A percentile compares a stretch with the other conserved stretches of the same genome.
Evolutionary conservation across 2,329 filamentous ascomycete species (phyloP).

Genomic region (Apiospora aurea): DNA sequence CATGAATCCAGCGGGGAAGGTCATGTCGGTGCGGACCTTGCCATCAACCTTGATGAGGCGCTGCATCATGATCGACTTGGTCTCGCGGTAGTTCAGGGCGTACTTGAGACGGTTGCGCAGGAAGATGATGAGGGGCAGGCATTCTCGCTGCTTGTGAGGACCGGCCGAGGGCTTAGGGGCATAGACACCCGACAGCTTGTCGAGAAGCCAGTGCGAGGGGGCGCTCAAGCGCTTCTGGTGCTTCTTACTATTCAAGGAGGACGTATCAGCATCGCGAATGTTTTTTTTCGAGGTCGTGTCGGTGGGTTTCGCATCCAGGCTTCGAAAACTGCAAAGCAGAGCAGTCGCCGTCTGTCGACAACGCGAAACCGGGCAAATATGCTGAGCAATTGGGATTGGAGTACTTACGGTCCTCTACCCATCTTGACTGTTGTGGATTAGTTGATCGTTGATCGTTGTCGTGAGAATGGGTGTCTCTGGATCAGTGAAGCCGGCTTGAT

Average conservation of each 20-base stretch:
- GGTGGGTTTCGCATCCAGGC: neutral
- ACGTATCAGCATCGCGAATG: constrained; percentile 40
- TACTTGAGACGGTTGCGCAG: constrained; percentile 98
- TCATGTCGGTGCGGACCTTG: constrained; percentile 99
- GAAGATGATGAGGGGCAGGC: constrained; percentile 98
- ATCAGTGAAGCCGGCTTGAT: constrained; percentile 21
- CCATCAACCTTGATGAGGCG: constrained; percentile 99
- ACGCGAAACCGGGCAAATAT: neutral
- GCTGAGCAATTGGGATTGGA: neutral
- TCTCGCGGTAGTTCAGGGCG: constrained; percentile 98
- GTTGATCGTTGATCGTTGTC: constrained; percentile 42
- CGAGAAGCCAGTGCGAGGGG: constrained; percentile 99
- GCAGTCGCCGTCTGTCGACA: neutral
- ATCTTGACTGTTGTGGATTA: constrained; percentile 49
- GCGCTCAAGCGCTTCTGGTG: constrained; percentile 99
- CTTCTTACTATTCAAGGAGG: constrained; percentile 76
- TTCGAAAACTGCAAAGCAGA: neutral
- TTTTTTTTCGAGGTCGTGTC: constrained; percentile 30
- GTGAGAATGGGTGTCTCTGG: constrained; percentile 34
- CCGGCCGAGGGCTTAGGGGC: constrained; percentile 76
- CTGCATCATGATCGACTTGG: constrained; percentile 98
- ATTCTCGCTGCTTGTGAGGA: constrained; percentile 99
- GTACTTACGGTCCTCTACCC: constrained; percentile 63
- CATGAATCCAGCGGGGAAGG: constrained; percentile 99
- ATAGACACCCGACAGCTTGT: constrained; percentile 97